Base-by-base conservation (phyloP, 2,329 filamentous ascomycete species). In the Hypoxylon sp. region DNA sequence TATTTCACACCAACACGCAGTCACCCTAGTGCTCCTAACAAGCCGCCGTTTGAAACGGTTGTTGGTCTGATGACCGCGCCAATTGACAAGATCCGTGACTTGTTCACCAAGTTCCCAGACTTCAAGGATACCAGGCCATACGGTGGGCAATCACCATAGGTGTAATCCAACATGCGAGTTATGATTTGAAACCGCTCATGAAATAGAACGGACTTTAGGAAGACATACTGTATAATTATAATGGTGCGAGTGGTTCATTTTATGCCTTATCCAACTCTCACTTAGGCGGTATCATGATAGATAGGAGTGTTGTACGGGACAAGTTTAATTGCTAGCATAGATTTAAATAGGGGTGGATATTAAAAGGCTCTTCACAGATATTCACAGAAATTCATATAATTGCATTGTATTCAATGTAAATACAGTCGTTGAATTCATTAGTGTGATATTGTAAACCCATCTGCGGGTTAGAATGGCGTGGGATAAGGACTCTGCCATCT, bases 71-170 rank as follows among this genome's bases (percentile, higher is more conserved):
- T 88, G 74, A 77, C 82, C 0, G 85, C 85, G 4, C 85, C 86
- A 0, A 78, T 87, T 19, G 86, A 87, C 74, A 82, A 82, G 62
- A 69, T 88, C n/a, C 75, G 76, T 31, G 84, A 87, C 76, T 46
- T 86, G 2, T 86, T 88, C 69, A 76, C 82, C 10, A 84, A 81
- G 70, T 88, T 86, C 72, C 85, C 84, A 0, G 76, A 80, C 13
- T 72, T 77, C 13, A 42, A 60, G 46, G 3, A 42, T n/a, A 37
- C 21, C 10, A 65, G 51, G 32, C 55, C 55, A 5, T 60, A 65
- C 13, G 61, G 61, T 11, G 61, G 61, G 8, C 44, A 64, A 42
- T 64, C 61, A 3, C 61, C 54, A 2, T 64, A 27, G 17, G n/a
- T 19, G 2, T 37, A n/a, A 5, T 5, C n/a, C 13, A 15, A 15